These are phyloP conservation scores for Acanthamoeba royreba DNA, from an alignment of 208 protist genomes.

Conservation along the genomic window DNA sequence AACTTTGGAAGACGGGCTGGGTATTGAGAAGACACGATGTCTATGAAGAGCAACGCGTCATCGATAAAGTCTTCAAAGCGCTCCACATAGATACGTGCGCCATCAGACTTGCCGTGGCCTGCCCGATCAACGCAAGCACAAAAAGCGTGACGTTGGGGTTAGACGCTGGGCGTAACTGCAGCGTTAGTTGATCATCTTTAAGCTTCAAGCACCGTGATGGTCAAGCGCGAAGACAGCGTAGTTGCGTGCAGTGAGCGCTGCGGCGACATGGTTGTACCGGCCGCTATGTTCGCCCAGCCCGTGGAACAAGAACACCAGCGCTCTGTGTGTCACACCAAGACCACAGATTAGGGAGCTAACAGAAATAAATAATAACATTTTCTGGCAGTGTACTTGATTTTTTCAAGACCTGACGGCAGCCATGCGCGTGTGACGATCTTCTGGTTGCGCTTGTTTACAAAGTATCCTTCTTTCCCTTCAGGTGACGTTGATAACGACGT, in stretches of 20 bases:
- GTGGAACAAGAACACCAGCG: constrained; percentile 16
- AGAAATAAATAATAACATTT: background rate
- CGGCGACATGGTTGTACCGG: background rate
- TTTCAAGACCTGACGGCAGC: background rate
- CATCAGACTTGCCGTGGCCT: constrained; percentile 34
- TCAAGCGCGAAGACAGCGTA: constrained; percentile 29
- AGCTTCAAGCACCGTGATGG: background rate
- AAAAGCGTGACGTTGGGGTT: background rate
- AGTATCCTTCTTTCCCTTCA: background rate
- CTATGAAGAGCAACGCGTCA: background rate
- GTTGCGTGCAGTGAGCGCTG: background rate
- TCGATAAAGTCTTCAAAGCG: background rate
- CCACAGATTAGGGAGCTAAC: background rate
- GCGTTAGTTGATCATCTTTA: too few relatives aligned
- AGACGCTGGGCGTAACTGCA: too few relatives aligned
- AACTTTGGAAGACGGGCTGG: background rate
- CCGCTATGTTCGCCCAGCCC: constrained; percentile 12
- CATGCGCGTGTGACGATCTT: background rate
- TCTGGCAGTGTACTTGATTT: background rate
- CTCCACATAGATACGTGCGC: background rate
- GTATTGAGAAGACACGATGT: background rate
- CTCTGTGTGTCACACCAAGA: background rate
- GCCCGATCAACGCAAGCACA: background rate
- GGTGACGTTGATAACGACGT: too few relatives aligned
- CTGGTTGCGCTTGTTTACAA: background rate